A percentile compares a stretch with the other conserved stretches of the same genome.
phyloP scores from a whole-genome alignment of 345 rosid species.

The Ceriops zippeliana region DNA sequence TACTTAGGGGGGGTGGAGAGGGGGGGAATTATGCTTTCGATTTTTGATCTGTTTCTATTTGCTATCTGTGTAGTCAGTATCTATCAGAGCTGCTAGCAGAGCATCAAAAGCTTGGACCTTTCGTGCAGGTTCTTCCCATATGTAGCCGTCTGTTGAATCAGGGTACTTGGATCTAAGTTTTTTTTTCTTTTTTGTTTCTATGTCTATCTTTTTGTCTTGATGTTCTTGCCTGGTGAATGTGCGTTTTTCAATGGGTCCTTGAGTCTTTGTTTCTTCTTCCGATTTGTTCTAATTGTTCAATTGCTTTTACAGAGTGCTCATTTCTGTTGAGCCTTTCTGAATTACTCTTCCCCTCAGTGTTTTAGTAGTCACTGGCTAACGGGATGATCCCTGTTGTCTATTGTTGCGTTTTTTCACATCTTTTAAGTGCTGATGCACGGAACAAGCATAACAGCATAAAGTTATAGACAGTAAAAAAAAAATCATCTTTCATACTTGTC shows the following conservation, averaged over 20 bases:
- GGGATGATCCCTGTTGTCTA: too few species aligned
- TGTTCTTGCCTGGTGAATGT: conserved; percentile 5
- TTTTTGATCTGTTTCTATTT: conserved; percentile 37
- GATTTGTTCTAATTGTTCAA: not conserved
- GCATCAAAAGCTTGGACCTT: conserved; percentile 97
- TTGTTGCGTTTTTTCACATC: too few species aligned
- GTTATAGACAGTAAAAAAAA: not conserved
- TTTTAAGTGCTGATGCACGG: too few species aligned
- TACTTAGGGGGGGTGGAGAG: not conserved
- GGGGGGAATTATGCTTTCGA: conserved; percentile 10
- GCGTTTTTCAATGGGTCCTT: conserved; percentile 16
- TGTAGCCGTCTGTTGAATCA: conserved; percentile 92
- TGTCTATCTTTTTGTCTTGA: not conserved
- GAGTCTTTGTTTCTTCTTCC: conserved; percentile 21
- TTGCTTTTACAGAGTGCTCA: not conserved
- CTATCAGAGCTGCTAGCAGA: conserved; percentile 84
- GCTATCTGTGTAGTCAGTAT: conserved; percentile 59
- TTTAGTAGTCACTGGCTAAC: too few species aligned
- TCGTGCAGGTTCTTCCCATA: conserved; percentile 84
- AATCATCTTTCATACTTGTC: not conserved
- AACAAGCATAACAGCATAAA: not conserved
- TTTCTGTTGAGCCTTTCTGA: too few species aligned
- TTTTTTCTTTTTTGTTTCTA: conserved; percentile 12
- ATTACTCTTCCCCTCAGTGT: too few species aligned
- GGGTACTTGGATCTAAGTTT: conserved; percentile 80